phyloP scores from a whole-genome alignment of 2,329 filamentous ascomycete species.

The Paraconiothyrium sp. region DNA sequence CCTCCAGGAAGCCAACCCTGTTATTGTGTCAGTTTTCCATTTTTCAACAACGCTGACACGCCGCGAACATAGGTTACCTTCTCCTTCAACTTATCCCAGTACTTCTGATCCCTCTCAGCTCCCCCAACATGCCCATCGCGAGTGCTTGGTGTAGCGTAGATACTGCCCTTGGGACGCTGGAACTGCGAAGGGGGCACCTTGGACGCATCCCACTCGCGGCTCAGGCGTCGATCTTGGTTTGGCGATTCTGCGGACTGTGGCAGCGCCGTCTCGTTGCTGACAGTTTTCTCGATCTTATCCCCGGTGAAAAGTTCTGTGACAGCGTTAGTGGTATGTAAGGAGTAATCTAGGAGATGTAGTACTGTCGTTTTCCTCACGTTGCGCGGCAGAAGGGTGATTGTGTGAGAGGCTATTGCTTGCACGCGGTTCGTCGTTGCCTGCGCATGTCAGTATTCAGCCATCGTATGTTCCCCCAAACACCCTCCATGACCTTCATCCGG shows the following conservation, averaged over 20 bases:
- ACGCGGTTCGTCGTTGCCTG: not conserved
- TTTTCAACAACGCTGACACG: too few species aligned
- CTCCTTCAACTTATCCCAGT: conserved; percentile 64
- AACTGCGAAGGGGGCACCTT: conserved; percentile 74
- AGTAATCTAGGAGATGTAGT: not conserved
- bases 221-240: conserved; percentile 44
- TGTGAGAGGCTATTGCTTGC: not conserved
- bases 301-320: not conserved
- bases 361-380: not conserved
- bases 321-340: not conserved
- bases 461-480: not conserved
- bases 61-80: conserved; percentile 36
- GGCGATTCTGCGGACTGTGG: conserved; percentile 13
- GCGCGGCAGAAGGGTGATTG: not conserved
- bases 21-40: not conserved
- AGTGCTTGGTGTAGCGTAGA: conserved; percentile 71
- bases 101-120: conserved; percentile 61
- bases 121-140: conserved; percentile 71
- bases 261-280: not conserved
- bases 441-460: not conserved
- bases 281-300: not conserved
- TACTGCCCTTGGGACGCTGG: conserved; percentile 74
- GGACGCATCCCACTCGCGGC: conserved; percentile 64
- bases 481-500: not conserved
- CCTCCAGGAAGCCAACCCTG: not conserved